Base-by-base conservation (phyloP, 495 filamentous ascomycete genomes). In the Entonaema liquescens region DNA sequence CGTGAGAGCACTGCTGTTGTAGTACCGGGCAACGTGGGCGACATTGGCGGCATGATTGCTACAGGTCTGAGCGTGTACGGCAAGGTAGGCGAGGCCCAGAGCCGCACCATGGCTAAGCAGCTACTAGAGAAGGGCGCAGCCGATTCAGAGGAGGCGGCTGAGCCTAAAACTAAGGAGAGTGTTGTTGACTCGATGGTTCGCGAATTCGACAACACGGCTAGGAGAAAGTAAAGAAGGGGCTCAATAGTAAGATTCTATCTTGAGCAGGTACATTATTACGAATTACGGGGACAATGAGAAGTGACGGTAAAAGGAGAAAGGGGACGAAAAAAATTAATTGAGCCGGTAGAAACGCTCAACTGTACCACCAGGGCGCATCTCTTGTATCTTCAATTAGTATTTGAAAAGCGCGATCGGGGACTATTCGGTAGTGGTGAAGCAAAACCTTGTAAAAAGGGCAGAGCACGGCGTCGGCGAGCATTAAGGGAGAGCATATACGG, bases 11-110 rank as follows among this genome's bases (percentile, higher is more conserved):
- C 95, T 11, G 89, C 93, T 2, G 91, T 98, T 23, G 92, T 99
- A 31, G 94, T 99, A 8, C 95, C 95, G 1, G 95, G 96, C 0
- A 98, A 99, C 79, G 91, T 98, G 36, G 95, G 96, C n/a, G 95
- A 99, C 78, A 91, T 99, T 59, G 91, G 92, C 23, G 90, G 93
- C 31, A 97, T 99, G 96, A 98, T 99, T 82, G 93, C 96, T 26
- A 96, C 91, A 35, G 95, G 94, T 5, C 90, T 99, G 87, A 91
- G 93, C 29, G 93, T 99, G 29, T 99, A 97, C 80, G 93, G 95
- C 31, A 97, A 97, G 77, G 92, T 99, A 49, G 93, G 88, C 67
- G 88, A 94, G 63, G 87, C 88, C n/a, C 96, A 98, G 83, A 87
- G 88, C 38, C 90, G 87, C 76, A 81, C 81, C 8, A 82, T 91